Conservation (phyloP, 2,329 filamentous ascomycete genomes). For the Clarireedia paspali region DNA sequence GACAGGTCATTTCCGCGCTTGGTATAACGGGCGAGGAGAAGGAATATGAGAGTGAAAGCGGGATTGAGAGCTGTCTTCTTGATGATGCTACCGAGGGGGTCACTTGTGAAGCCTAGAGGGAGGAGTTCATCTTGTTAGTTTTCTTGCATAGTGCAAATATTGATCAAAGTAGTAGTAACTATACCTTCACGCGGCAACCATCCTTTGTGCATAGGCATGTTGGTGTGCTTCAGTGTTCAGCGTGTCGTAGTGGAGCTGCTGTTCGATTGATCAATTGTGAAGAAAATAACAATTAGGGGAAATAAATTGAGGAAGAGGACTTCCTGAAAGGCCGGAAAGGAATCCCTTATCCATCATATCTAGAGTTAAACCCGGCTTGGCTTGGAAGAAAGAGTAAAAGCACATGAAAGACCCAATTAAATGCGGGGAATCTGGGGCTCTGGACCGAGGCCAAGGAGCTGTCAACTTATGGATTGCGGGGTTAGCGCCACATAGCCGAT, state of each 20-base stretch:
- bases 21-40: slow-evolving; percentile 58
- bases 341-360: too few species aligned
- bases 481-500: background rate
- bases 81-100: slow-evolving; percentile 51
- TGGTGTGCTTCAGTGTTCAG: background rate
- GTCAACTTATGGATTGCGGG: background rate
- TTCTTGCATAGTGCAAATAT: background rate
- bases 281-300: background rate
- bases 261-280: background rate
- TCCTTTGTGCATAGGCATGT: slow-evolving; percentile 43
- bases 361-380: background rate
- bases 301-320: background rate
- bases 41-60: slow-evolving; percentile 51
- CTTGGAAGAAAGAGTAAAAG: background rate
- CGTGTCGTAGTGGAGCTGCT: background rate
- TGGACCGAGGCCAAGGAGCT: too few species aligned
- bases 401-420: background rate
- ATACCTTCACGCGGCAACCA: slow-evolving; percentile 46
- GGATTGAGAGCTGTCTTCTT: slow-evolving; percentile 58
- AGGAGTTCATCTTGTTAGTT: background rate
- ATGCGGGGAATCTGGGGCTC: background rate
- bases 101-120: slow-evolving; percentile 43
- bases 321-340: too few species aligned
- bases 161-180: background rate
- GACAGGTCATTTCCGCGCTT: slow-evolving; percentile 48